A percentile compares a stretch with the other conserved stretches of the same genome.
Conservation (phyloP, 2,329 filamentous ascomycete genomes). For the Drechslerella dactyloides region DNA sequence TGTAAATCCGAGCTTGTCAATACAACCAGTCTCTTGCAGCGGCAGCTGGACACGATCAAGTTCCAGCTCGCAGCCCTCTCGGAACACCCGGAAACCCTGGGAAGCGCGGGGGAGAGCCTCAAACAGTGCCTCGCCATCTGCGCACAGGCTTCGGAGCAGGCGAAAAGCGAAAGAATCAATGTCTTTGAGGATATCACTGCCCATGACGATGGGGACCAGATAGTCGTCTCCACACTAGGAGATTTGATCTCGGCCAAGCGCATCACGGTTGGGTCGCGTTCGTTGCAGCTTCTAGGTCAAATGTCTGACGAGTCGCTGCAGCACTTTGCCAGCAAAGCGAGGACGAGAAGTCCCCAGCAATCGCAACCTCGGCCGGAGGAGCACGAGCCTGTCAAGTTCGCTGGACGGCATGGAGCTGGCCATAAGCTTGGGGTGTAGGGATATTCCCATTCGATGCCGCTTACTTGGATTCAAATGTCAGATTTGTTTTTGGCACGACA, state of each 20-base stretch:
- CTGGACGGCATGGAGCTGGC: conserved; percentile 32
- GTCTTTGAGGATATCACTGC: conserved; percentile 56
- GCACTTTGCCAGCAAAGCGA: conserved; percentile 40
- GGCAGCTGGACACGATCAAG: conserved; percentile 53
- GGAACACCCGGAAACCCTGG: conserved; percentile 24
- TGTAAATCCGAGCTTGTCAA: conserved; percentile 53
- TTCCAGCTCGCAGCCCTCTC: conserved; percentile 50
- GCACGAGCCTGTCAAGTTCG: conserved; percentile 15
- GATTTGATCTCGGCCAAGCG: conserved; percentile 56
- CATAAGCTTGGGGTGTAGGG: conserved; percentile 16
- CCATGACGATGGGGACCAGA: conserved; percentile 55
- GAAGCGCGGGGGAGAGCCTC: conserved; percentile 51
- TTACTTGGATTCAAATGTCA: too few relatives aligned
- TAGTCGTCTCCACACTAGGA: conserved; percentile 56
- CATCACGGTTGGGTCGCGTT: conserved; percentile 54
- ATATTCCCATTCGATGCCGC: too few relatives aligned
- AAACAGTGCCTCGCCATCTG: conserved; percentile 55
- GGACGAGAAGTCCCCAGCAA: not conserved
- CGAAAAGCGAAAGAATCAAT: conserved; percentile 54
- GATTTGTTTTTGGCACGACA: too few relatives aligned
- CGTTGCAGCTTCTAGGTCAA: conserved; percentile 52
- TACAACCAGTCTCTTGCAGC: conserved; percentile 53
- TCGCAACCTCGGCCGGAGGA: not conserved
- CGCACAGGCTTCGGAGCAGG: conserved; percentile 54
- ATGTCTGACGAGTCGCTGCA: conserved; percentile 57